A percentile compares a stretch with the other conserved stretches of the same genome.
These are phyloP conservation scores for Geotrichum macrosporum DNA, from an alignment of 1,139 yeast species.

Conservation along the genomic window DNA sequence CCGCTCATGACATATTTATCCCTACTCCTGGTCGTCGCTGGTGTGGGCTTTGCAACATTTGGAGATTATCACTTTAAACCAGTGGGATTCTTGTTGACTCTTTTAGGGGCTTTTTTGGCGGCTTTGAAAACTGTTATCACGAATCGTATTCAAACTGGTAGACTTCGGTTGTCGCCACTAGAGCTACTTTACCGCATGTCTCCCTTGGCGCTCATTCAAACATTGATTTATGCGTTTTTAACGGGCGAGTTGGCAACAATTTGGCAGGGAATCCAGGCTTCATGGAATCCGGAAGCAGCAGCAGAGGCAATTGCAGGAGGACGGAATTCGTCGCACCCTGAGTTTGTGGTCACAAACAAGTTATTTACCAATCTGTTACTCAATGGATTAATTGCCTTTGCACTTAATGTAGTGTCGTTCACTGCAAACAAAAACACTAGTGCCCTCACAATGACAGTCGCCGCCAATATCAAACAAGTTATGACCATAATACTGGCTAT, in stretches of 20 bases:
- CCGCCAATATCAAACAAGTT: conserved; percentile 31
- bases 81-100: conserved; percentile 29
- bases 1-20: conserved; percentile 29
- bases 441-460: conserved; percentile 32
- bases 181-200: conserved; percentile 32
- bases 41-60: conserved; percentile 28
- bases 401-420: conserved; percentile 30
- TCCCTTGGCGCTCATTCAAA: conserved; percentile 30
- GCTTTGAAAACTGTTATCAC: conserved; percentile 32
- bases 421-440: conserved; percentile 32
- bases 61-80: conserved; percentile 30
- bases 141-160: conserved; percentile 30
- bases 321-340: conserved; percentile 9
- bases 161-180: conserved; percentile 28
- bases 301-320: too few relatives aligned
- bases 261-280: conserved; percentile 15
- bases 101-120: conserved; percentile 30
- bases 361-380: conserved; percentile 26
- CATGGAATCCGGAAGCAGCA: conserved; percentile 18
- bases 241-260: conserved; percentile 28
- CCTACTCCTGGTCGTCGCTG: conserved; percentile 25
- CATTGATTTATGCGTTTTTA: conserved; percentile 27
- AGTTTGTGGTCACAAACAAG: conserved; percentile 20
- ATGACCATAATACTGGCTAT: conserved; percentile 30
- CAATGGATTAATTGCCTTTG: conserved; percentile 32